These are phyloP conservation scores for Phytophthora multivora DNA, from an alignment of 352 stramenopile genomes.

Conservation along the genomic window DNA sequence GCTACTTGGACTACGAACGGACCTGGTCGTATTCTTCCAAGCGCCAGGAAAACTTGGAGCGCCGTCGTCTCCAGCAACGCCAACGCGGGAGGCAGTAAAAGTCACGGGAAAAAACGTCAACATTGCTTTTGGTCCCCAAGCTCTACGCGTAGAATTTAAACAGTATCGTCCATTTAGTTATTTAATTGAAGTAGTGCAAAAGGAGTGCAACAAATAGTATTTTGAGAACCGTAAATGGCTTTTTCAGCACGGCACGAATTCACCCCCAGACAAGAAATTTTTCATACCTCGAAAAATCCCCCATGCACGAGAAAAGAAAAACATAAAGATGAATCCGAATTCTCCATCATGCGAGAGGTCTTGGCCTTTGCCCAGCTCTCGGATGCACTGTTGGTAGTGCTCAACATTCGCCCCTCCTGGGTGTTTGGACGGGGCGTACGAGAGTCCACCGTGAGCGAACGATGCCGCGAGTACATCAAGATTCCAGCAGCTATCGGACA, in stretches of 20 bases:
- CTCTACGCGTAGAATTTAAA: no score
- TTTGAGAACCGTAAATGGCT: no score
- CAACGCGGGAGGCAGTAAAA: no score
- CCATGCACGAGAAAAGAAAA: slow-evolving; percentile 47
- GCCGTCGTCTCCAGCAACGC: slow-evolving; percentile 4
- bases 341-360: slow-evolving; percentile 54
- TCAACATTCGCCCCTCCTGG: slow-evolving; percentile 59
- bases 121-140: no score
- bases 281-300: slow-evolving; percentile 30
- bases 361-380: slow-evolving; percentile 45
- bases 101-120: no score
- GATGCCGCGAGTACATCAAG: slow-evolving; percentile 28
- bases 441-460: slow-evolving; percentile 42
- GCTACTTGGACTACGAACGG: slow-evolving; percentile 23
- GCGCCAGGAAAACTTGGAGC: slow-evolving; percentile 10
- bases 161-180: no score
- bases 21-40: slow-evolving; percentile 10
- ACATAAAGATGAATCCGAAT: slow-evolving; percentile 47
- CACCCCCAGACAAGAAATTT: slow-evolving; percentile 25
- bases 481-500: slow-evolving; percentile 62
- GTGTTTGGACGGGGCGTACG: slow-evolving; percentile 36
- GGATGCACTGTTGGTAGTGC: slow-evolving; percentile 66
- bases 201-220: no score
- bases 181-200: no score
- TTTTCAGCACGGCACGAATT: slow-evolving; percentile 45